Evolutionary conservation across 176 grass and related monocot genomes (phyloP), one percentile per base, ranked within the genome.

Genomic region (Rhynchospora pubera): DNA sequence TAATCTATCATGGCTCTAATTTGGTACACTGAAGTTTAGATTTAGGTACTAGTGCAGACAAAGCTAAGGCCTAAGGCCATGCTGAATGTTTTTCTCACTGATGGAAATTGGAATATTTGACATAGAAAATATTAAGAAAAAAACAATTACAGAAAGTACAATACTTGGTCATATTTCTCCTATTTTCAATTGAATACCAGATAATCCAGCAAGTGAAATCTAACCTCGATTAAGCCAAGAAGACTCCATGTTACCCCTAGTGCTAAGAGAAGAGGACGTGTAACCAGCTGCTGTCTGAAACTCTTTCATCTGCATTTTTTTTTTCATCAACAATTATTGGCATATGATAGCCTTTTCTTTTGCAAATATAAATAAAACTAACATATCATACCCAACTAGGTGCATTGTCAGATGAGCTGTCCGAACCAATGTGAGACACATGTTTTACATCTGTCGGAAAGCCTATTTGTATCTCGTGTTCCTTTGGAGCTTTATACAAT

Each of bases 391-490:
- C 82, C 82, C 82, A 84, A 72, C 23, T 74, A 14, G 82, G 82
- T 8, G 82, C 82, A 72, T 74, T 44, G 50, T 70, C 65, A 13
- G 82, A 74, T 57, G 82, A 42, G 2, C 26, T 44, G 51, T 84
- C 82, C 43, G 19, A 84, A 48, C 82, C 82, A 46, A 84, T 84
- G 55, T 84, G 82, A 21, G 82, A 84, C 19, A 84, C 62, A 9
- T 84, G 82, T 74, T 84, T 84, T 18, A 84, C 82, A 18, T 84
- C 64, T 18, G 50, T 74, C 23, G 82, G 65, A 7, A 71, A 16
- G 43, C 82, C 65, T 55, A 84, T 84, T 59, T 84, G 24, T 24
- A 84, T 84, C 14, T 84, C 82, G 43, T 84, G 82, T 65, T 84
- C 65, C 64, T 84, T 84, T 5, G 21, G 2, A 74, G 82, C 82